Base-by-base conservation (phyloP, 768 basidiomycete species). In the Macrolepiota dolichaula region DNA sequence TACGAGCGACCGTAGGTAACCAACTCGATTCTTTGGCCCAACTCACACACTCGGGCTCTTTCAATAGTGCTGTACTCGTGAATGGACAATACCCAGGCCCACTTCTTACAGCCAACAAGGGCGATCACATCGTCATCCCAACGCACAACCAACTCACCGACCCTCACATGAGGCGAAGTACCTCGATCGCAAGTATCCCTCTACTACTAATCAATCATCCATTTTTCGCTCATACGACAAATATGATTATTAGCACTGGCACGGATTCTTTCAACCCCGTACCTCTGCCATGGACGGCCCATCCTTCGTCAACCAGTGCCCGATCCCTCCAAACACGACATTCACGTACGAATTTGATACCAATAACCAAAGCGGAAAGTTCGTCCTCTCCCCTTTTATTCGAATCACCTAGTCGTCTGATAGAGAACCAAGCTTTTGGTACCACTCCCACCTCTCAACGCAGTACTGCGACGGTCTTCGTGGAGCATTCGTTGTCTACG, bases 201-300 rank as follows among this genome's bases (percentile, higher is more conserved):
- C 54, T 1, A 76, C 74, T 73, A 11, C 29, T 57, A 22, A 12
- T 4, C 19, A 37, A 19, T 36, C 32, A 4, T n/a, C n/a, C n/a
- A 29, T 24, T 29, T 22, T 47, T 49, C 7, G n/a, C n/a, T 1
- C 37, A 51, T 54, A 19, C 44, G 5, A 4, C 71, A 22, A 49
- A 24, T n/a, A 27, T 38, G 22, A 17, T 59, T 2, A 4, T 19
- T 13, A 29, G 61, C 42, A 51, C 9, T 58, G 42, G 38, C 44
- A 29, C 49, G 55, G 36, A 19, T 46, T 71, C 69, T 79, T 78
- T 66, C 81, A 83, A 68, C 68, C 74, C 50, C 68, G 74, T 35
- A 77, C 78, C 4, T 77, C 77, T 4, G 71, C 76, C 37, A 80
- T 78, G 51, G 82, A 84, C 52, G 83, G 82, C 4, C 70, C 73